A percentile compares a stretch with the other conserved stretches of the same genome.
Conservation (phyloP, 2,329 filamentous ascomycete genomes). For the Calonectria pseudoturangicola region DNA sequence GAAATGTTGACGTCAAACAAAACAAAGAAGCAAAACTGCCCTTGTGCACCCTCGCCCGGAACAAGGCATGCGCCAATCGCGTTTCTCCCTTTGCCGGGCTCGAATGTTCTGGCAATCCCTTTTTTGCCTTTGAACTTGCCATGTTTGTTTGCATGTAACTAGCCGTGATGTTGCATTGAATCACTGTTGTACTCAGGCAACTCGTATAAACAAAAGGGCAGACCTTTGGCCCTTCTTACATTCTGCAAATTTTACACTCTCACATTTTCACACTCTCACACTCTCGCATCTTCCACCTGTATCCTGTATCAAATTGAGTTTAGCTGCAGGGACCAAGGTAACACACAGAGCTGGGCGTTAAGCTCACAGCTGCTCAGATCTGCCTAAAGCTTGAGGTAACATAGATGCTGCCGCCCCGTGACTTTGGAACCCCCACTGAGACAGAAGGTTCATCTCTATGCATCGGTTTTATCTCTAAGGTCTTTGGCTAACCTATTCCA, state of each 20-base stretch:
- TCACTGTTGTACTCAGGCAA: constrained; percentile 5
- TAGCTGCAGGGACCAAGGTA: background rate
- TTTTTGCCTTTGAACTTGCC: background rate
- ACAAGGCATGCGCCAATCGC: background rate
- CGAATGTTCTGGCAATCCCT: constrained; percentile 12
- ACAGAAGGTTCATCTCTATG: background rate
- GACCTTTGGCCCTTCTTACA: background rate
- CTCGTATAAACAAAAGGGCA: background rate
- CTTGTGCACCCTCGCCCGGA: background rate
- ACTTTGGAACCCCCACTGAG: background rate
- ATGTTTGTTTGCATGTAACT: background rate
- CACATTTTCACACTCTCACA: too few species aligned
- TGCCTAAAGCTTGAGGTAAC: background rate
- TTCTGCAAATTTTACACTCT: background rate
- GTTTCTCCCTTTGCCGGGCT: background rate
- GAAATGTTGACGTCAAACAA: background rate
- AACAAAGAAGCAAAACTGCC: too few species aligned
- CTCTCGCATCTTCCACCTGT: background rate
- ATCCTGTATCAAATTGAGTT: background rate
- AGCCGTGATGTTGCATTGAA: constrained; percentile 3
- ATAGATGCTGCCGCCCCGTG: background rate
- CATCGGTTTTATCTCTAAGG: too few species aligned
- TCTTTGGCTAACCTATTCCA: background rate
- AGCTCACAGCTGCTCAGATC: background rate
- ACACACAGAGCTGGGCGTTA: too few species aligned